phyloP scores from a whole-genome alignment of 441 rosid species.

The Pelargonium myrrhifolium region DNA sequence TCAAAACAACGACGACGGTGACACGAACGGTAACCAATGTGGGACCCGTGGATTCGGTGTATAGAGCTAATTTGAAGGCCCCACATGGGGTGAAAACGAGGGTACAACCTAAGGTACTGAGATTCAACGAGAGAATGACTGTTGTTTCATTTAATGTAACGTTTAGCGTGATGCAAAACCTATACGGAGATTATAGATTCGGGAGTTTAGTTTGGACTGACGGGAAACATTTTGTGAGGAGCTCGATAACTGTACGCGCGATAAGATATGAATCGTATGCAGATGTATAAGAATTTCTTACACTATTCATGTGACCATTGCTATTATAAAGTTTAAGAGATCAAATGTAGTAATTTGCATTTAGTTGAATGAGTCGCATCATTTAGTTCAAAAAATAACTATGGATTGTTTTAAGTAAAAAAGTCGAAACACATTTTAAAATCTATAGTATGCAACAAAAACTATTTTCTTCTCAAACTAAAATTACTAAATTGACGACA shows the following conservation, averaged over 20 bases:
- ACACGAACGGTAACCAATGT: conserved; percentile 38
- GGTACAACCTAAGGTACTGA: conserved; percentile 33
- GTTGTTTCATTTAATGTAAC: conserved; percentile 25
- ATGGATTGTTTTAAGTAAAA: too few relatives aligned
- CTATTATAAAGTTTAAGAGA: too few relatives aligned
- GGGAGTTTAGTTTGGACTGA: conserved; percentile 59
- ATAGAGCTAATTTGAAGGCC: conserved; percentile 24
- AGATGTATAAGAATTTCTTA: conserved; percentile 16
- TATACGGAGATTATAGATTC: conserved; percentile 33
- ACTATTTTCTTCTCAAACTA: too few relatives aligned
- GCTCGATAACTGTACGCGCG: conserved; percentile 34
- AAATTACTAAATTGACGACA: too few relatives aligned
- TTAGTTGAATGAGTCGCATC: too few relatives aligned
- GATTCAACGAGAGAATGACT: conserved; percentile 23
- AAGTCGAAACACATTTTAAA: too few relatives aligned
- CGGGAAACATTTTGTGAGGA: conserved; percentile 32
- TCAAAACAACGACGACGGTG: conserved; percentile 29
- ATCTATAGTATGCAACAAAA: too few relatives aligned
- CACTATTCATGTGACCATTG: neutral
- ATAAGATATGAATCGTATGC: conserved; percentile 9
- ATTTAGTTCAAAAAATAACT: too few relatives aligned
- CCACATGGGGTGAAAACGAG: conserved; percentile 27
- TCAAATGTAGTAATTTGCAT: neutral
- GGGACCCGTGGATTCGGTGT: conserved; percentile 29
- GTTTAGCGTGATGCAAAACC: conserved; percentile 20